Conservation (phyloP, 208 protist species). For the Trypanosoma caninum region DNA sequence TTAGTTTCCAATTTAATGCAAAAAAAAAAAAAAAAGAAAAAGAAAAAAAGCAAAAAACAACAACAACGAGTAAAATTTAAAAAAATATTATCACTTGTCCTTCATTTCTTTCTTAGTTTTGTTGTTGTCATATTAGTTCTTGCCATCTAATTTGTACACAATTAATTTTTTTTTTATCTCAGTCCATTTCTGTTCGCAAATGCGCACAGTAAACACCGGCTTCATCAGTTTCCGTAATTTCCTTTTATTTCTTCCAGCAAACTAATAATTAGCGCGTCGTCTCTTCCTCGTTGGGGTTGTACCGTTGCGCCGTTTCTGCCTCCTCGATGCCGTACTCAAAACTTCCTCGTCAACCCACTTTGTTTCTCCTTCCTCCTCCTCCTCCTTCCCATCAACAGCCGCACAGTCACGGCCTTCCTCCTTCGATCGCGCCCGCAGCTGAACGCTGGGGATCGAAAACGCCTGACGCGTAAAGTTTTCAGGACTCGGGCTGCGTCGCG, state of each 20-base stretch:
- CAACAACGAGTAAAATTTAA: background rate
- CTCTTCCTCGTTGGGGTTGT: background rate
- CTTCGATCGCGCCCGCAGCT: background rate
- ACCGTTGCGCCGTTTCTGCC: background rate
- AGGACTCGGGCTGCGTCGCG: slow-evolving; percentile 54
- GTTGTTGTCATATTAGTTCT: background rate
- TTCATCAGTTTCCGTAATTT: background rate
- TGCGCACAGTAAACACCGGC: no score
- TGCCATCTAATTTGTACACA: no score
- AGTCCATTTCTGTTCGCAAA: no score
- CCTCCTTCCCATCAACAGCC: background rate
- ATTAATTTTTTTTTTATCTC: no score
- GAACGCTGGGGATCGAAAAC: slow-evolving; percentile 15
- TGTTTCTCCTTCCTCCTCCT: background rate
- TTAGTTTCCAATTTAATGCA: no score
- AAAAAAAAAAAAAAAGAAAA: background rate
- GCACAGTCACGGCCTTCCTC: background rate
- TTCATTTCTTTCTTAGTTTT: background rate
- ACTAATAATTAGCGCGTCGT: background rate
- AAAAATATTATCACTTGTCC: background rate
- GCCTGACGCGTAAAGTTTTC: slow-evolving; percentile 39
- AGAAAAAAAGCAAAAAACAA: background rate
- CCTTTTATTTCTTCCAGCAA: background rate
- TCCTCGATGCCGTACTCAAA: background rate
- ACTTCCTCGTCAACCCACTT: slow-evolving; percentile 2